phyloP scores from a whole-genome alignment of 2,329 filamentous ascomycete species.

The Penicillium fuscoglaucum region DNA sequence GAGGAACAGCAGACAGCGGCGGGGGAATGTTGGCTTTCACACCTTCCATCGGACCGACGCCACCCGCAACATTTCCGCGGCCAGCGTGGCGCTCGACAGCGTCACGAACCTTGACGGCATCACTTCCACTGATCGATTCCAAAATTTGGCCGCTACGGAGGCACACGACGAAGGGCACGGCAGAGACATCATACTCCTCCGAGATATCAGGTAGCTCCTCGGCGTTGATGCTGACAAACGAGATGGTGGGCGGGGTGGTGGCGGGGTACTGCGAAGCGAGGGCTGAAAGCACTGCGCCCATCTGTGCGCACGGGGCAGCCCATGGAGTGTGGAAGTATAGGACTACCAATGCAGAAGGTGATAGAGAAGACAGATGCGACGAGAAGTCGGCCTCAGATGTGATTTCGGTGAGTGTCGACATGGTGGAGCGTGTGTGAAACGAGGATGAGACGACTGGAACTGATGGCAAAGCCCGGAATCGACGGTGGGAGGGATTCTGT shows the following conservation, averaged over 20 bases:
- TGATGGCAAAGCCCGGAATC: not conserved
- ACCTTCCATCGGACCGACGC: constrained; percentile 24
- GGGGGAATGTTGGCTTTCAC: constrained; percentile 41
- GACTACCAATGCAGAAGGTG: constrained; percentile 71
- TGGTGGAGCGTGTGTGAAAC: constrained; percentile 40
- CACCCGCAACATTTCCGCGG: constrained; percentile 31
- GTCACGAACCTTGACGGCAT: constrained; percentile 78
- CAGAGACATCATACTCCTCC: constrained; percentile 89
- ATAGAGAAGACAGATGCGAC: constrained; percentile 64
- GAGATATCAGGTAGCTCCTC: constrained; percentile 91
- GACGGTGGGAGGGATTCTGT: not conserved
- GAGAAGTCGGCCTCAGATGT: constrained; percentile 72
- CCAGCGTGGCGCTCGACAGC: constrained; percentile 82
- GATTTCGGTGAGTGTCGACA: constrained; percentile 79
- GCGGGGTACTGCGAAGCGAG: constrained; percentile 83
- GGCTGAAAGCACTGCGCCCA: constrained; percentile 80
- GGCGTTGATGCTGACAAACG: constrained; percentile 89
- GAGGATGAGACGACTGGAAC: not conserved
- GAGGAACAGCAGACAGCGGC: constrained; percentile 42
- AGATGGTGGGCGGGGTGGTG: constrained; percentile 64
- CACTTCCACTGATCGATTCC: constrained; percentile 85
- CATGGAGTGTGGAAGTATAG: constrained; percentile 96
- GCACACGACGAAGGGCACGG: constrained; percentile 88
- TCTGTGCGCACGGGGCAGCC: constrained; percentile 94
- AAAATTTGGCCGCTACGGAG: constrained; percentile 72